Conservation (phyloP, 257 asterid species). For the Primulina eburnea region DNA sequence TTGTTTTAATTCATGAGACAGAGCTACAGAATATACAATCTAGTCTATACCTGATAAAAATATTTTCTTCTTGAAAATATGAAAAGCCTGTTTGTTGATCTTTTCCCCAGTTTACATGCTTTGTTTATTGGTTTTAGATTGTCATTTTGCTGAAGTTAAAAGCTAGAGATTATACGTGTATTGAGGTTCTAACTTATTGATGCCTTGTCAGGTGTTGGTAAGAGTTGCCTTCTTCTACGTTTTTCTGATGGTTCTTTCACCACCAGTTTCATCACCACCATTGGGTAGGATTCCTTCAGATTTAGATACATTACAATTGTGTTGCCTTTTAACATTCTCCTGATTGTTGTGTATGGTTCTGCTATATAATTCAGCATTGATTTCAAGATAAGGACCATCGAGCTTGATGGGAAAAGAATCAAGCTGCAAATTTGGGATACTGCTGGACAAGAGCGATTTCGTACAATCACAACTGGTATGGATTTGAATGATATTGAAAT, state of each 20-base stretch:
- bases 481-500: conserved; percentile 13
- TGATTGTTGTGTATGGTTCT: conserved; percentile 15
- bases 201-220: conserved; percentile 66
- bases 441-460: conserved; percentile 68
- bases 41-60: not conserved
- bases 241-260: conserved; percentile 99
- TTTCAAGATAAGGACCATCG: conserved; percentile 65
- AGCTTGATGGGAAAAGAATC: conserved; percentile 64
- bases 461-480: conserved; percentile 67
- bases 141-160: not conserved
- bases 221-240: conserved; percentile 97
- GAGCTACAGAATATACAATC: too few relatives aligned
- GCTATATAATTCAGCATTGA: conserved; percentile 46
- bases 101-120: not conserved
- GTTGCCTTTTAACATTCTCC: conserved; percentile 16
- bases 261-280: conserved; percentile 92
- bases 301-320: conserved; percentile 8
- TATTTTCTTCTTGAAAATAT: not conserved
- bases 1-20: too few relatives aligned
- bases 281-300: conserved; percentile 45
- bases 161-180: not conserved
- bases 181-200: conserved; percentile 4
- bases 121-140: not conserved
- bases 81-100: not conserved
- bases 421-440: conserved; percentile 72